A percentile compares a stretch with the other conserved stretches of the same genome.
phyloP scores from a whole-genome alignment of 176 grass and related monocot genomes.

The Oryza longistaminata region DNA sequence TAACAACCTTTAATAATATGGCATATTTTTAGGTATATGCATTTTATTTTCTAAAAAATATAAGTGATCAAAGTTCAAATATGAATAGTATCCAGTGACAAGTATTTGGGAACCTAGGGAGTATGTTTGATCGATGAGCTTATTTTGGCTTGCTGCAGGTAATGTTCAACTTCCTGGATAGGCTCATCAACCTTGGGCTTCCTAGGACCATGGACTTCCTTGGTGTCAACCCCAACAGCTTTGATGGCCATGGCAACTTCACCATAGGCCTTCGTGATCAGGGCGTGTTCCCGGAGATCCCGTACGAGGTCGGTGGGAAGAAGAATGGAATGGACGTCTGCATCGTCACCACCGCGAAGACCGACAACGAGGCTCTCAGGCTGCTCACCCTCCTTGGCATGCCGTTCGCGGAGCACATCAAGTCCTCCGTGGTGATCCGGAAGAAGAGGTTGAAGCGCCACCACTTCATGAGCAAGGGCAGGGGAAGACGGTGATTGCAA shows the following conservation, averaged over 20 bases:
- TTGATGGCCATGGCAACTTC: conserved; percentile 79
- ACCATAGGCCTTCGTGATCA: conserved; percentile 71
- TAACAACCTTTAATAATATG: too few relatives aligned
- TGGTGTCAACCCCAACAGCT: conserved; percentile 86
- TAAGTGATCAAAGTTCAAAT: too few relatives aligned
- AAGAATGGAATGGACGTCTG: conserved; percentile 89
- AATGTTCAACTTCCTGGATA: conserved; percentile 91
- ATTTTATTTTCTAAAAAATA: too few relatives aligned
- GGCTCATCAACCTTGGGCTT: conserved; percentile 89
- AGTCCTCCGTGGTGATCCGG: conserved; percentile 26
- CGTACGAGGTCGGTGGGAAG: conserved; percentile 77
- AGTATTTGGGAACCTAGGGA: too few relatives aligned
- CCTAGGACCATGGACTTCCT: conserved; percentile 91
- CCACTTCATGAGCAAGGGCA: conserved; percentile 62
- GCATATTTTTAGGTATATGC: too few relatives aligned
- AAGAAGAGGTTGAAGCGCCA: conserved; percentile 81
- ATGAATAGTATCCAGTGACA: too few relatives aligned
- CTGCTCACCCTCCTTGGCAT: conserved; percentile 83
- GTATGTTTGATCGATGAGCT: background rate
- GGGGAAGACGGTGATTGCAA: conserved; percentile 32
- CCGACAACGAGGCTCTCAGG: conserved; percentile 60
- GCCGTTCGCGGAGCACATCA: conserved; percentile 70
- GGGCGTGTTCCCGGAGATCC: conserved; percentile 85
- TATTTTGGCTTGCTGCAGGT: conserved; percentile 49
- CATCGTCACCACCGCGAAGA: conserved; percentile 73